Base-by-base conservation (phyloP, 176 grass and related monocot species). In the Eremochloa ophiuroides region DNA sequence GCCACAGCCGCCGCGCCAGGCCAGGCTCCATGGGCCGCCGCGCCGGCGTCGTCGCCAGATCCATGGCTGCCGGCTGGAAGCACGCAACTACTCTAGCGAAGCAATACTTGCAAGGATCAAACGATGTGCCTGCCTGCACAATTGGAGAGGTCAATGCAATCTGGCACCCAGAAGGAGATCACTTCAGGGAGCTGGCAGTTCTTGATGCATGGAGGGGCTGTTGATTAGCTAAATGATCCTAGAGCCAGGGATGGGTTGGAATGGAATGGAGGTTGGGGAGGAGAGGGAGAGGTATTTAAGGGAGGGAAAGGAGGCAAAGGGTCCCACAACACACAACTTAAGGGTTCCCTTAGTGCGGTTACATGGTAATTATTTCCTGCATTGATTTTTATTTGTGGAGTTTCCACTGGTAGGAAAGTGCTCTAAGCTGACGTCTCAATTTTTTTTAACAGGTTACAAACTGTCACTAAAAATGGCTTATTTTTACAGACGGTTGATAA, bases 1-100 rank as follows among this genome's bases (percentile, higher is more conserved):
- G 90, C 92, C 88, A 94, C 79, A 94, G 66, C 62, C 92, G 90
- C 80, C 93, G 87, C 73, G 78, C 88, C 37, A 91, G 20, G 16
- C 72, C 88, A 3, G 86, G n/a, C 71, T 97, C 92, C 92, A 94
- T 94, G 5, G 87, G 58, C n/a, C 56, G 87, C 46, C 83, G 77
- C 78, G 73, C 73, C 64, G 87, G 83, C 22, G 87, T 77, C 78
- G 12, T 77, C 6, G 73, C 83, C 0, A 85, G 72, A 46, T 89
- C 87, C 87, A 88, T 84, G 3, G 17, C 3, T 29, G 8, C 0
- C 39, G 1, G 4, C 15, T 15, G 44, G 44, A 47, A 47, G 44
- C 42, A 15, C 37, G 37, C 5, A 40, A 40, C 4, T 5, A 6
- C 35, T 40, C 8, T 56, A 23, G 22, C 53, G 23, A 56, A 56